Evolutionary conservation across 2,329 filamentous ascomycete genomes (phyloP).

Genomic region (Fusarium nodosum): DNA sequence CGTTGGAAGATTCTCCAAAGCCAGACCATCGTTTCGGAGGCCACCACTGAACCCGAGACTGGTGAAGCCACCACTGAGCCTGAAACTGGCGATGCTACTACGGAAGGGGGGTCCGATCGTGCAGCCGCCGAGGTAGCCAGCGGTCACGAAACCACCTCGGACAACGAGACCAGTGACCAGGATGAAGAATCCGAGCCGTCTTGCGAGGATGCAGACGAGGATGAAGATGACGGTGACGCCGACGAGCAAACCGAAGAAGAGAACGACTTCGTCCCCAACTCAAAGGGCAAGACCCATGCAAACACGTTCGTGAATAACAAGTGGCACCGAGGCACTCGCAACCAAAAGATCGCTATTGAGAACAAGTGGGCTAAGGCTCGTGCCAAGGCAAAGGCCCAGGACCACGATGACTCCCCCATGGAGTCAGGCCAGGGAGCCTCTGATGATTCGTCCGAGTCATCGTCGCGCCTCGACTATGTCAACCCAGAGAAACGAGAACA

Average conservation of each 20-base stretch:
- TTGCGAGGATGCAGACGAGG: background rate
- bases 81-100: background rate
- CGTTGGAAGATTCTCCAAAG: conserved; percentile 54
- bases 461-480: conserved; percentile 34
- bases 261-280: conserved; percentile 10
- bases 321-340: conserved; percentile 41
- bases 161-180: background rate
- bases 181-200: background rate
- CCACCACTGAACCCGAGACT: conserved; percentile 10
- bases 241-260: background rate
- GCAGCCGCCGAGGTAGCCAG: background rate
- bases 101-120: background rate
- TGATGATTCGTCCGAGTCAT: conserved; percentile 40
- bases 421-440: conserved; percentile 50
- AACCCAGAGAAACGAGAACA: conserved; percentile 44
- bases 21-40: conserved; percentile 8
- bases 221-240: background rate
- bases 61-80: background rate
- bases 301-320: conserved; percentile 22
- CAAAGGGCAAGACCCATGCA: conserved; percentile 5
- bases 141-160: background rate
- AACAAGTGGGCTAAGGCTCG: conserved; percentile 41
- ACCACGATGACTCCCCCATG: conserved; percentile 9
- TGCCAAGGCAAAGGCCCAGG: conserved; percentile 29
- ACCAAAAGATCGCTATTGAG: conserved; percentile 37